phyloP scores from a whole-genome alignment of 768 basidiomycete genomes.

The Rhodotorula diobovata region DNA sequence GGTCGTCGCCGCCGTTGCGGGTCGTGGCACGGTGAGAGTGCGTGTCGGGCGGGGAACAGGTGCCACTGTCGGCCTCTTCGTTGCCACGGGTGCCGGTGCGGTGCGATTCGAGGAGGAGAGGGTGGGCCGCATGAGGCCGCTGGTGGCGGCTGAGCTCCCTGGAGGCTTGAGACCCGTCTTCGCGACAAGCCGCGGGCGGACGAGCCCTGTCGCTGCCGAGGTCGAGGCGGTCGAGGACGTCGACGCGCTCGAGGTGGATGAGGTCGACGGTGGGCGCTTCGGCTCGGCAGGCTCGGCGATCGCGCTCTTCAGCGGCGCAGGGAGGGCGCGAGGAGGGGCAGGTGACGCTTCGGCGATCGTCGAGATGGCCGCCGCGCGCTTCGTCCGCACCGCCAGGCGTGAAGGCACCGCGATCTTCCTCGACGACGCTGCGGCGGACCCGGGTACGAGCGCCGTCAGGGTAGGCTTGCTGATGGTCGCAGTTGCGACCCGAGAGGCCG shows the following conservation, averaged over 20 bases:
- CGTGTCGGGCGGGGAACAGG: neutral
- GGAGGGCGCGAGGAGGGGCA: too few relatives aligned
- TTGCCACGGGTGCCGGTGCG: neutral
- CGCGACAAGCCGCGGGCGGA: neutral
- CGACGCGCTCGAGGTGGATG: neutral
- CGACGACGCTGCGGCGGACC: neutral
- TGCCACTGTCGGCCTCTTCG: neutral
- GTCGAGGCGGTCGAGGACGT: neutral
- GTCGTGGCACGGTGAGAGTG: neutral
- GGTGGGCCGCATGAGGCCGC: neutral
- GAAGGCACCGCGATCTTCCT: neutral
- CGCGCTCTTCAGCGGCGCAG: neutral
- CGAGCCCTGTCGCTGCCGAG: neutral
- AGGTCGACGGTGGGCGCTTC: neutral
- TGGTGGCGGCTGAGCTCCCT: neutral
- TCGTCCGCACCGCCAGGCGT: neutral
- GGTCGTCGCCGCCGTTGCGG: neutral
- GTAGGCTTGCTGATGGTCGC: neutral
- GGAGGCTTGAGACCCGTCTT: neutral
- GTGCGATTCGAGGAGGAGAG: neutral
- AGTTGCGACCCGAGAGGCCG: neutral
- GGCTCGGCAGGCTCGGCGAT: neutral
- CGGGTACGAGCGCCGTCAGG: slow-evolving; percentile 6
- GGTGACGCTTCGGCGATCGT: neutral
- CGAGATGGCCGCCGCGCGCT: neutral